Conservation (phyloP, 2,329 filamentous ascomycete genomes). For the Colletotrichum destructivum region DNA sequence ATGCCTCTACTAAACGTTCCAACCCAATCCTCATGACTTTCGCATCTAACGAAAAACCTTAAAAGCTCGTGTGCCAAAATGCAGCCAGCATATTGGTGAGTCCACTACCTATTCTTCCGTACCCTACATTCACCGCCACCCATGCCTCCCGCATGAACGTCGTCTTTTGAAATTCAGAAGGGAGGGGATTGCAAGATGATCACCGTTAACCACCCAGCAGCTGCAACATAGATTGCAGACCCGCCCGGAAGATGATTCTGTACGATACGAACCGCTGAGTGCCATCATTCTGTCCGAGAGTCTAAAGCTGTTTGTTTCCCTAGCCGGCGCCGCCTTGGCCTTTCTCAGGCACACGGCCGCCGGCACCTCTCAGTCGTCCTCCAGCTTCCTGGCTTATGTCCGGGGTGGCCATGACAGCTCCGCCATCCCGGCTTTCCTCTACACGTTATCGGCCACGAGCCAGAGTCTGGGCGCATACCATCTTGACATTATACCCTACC, state of each 20-base stretch:
- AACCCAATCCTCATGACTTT: not conserved
- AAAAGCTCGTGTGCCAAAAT: not conserved
- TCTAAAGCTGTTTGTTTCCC: not conserved
- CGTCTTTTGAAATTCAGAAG: not conserved
- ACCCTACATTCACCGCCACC: too few species aligned
- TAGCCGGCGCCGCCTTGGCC: not conserved
- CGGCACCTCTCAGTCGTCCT: not conserved
- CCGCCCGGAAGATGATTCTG: not conserved
- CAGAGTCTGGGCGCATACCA: slow-evolving; percentile 15
- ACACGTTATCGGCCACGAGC: not conserved
- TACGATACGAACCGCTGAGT: not conserved
- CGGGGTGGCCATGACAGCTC: not conserved
- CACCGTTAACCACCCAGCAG: not conserved
- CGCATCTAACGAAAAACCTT: not conserved
- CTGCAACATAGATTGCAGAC: not conserved
- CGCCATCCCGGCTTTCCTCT: slow-evolving; percentile 13
- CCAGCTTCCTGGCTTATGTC: not conserved
- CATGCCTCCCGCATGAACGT: not conserved
- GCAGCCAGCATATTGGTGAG: slow-evolving; percentile 7
- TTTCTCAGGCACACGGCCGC: not conserved
- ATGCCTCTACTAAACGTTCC: not conserved
- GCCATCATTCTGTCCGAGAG: not conserved
- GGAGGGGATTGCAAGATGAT: not conserved
- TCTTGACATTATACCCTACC: not conserved
- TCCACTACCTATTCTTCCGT: not conserved